Percentiles rank a stretch among this genome's conserved stretches.
Evolutionary conservation across 768 basidiomycete genomes (phyloP).

Genomic region (Suillus placidus): DNA sequence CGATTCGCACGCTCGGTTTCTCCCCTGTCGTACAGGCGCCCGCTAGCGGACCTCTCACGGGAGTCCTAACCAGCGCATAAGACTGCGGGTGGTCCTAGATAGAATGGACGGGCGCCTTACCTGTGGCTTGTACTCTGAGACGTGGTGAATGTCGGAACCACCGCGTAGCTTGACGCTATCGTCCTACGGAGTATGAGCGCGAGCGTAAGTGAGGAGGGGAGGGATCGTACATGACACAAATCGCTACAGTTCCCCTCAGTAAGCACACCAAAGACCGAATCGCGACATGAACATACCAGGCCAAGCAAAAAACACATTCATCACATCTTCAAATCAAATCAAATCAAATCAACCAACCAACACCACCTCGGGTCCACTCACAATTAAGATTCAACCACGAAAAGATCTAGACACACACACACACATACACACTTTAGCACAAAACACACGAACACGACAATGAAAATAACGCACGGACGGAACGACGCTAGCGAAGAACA

Average conservation of each 20-base stretch:
- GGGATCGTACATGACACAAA: background rate
- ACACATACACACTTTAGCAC: no score
- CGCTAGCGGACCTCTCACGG: background rate
- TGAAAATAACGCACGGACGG: constrained; percentile 2
- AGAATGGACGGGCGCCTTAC: background rate
- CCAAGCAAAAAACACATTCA: background rate
- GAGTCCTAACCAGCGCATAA: background rate
- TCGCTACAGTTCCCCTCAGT: background rate
- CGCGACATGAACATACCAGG: background rate
- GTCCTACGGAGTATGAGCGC: background rate
- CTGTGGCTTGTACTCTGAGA: background rate
- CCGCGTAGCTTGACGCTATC: background rate
- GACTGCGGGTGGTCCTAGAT: background rate
- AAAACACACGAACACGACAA: background rate
- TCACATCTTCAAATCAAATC: background rate
- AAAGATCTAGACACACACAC: background rate
- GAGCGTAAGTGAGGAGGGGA: no score
- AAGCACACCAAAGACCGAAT: background rate
- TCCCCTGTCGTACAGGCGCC: background rate
- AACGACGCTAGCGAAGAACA: constrained; percentile 20
- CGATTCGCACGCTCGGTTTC: background rate
- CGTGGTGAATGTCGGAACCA: background rate
- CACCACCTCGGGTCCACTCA: background rate
- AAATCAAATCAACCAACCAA: background rate
- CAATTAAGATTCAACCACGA: background rate